These are phyloP conservation scores for Aspergillus chevalieri DNA, from an alignment of 2,329 filamentous ascomycete genomes.

Conservation along the genomic window DNA sequence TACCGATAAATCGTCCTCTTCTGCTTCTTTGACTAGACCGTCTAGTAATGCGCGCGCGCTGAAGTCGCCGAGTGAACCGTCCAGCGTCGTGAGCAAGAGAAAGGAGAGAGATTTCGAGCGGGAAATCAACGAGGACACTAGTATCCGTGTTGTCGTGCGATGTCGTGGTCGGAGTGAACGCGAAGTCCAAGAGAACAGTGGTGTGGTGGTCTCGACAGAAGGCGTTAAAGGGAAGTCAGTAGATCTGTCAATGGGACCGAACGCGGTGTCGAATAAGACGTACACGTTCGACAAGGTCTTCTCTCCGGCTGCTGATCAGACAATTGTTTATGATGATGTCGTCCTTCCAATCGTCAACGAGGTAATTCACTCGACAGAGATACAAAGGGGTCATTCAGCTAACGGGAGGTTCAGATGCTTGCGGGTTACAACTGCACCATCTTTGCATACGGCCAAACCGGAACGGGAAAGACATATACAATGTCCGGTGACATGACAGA, in stretches of 20 bases:
- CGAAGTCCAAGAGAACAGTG: constrained; percentile 89
- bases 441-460: constrained; percentile 96
- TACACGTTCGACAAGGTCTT: constrained; percentile 98
- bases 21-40: constrained; percentile 63
- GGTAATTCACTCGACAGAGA: constrained; percentile 45
- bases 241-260: constrained; percentile 86
- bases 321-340: constrained; percentile 90
- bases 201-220: constrained; percentile 81
- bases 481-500: constrained; percentile 98
- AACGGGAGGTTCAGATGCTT: constrained; percentile 60
- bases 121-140: constrained; percentile 72
- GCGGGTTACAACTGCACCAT: constrained; percentile 96
- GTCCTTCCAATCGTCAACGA: constrained; percentile 90
- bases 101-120: constrained; percentile 80
- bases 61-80: constrained; percentile 40
- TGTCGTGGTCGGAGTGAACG: constrained; percentile 89
- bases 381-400: constrained; percentile 8
- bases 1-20: constrained; percentile 58
- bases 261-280: constrained; percentile 87
- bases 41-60: constrained; percentile 36
- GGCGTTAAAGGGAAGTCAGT: constrained; percentile 81
- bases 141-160: constrained; percentile 94
- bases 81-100: constrained; percentile 63
- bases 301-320: constrained; percentile 87
- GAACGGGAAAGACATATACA: constrained; percentile 97